phyloP scores from a whole-genome alignment of 2,329 filamentous ascomycete genomes.

The Xylariaceae sp. region DNA sequence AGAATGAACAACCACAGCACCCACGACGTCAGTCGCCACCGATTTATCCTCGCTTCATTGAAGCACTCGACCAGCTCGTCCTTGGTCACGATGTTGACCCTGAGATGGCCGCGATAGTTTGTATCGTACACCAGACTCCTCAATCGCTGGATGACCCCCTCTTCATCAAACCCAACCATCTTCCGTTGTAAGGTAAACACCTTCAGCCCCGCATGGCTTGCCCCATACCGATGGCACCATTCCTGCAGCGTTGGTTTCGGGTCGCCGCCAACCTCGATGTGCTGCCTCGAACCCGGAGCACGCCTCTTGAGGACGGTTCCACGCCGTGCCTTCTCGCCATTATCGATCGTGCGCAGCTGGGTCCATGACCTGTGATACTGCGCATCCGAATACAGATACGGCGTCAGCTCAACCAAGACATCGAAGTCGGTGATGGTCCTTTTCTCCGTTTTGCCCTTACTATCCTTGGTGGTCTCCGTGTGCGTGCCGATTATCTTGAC shows the following conservation, averaged over 20 bases:
- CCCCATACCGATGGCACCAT: conserved; percentile 72
- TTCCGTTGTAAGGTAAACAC: conserved; percentile 54
- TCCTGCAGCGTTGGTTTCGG: conserved; percentile 49
- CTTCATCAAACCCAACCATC: conserved; percentile 64
- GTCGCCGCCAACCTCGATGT: conserved; percentile 46
- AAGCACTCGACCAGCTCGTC: conserved; percentile 64
- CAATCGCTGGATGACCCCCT: conserved; percentile 54
- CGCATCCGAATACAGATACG: conserved; percentile 56
- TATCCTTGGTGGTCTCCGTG: conserved; percentile 44
- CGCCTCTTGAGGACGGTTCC: conserved; percentile 58
- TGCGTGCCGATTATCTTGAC: conserved; percentile 59
- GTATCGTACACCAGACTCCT: conserved; percentile 62
- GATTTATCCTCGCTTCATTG: conserved; percentile 63
- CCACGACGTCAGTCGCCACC: conserved; percentile 66
- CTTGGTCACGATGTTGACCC: conserved; percentile 61
- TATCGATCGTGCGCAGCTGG: conserved; percentile 54
- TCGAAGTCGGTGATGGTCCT: conserved; percentile 60
- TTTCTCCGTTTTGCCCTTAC: conserved; percentile 50
- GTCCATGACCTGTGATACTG: conserved; percentile 44
- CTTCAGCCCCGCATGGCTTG: conserved; percentile 59
- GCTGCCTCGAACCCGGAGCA: conserved; percentile 41
- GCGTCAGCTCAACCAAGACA: conserved; percentile 60
- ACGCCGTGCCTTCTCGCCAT: conserved; percentile 64
- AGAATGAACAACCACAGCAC: conserved; percentile 67
- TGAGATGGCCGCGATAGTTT: conserved; percentile 66